Percentiles rank a stretch among this genome's conserved stretches.
Evolutionary conservation across 192 early-diverging fungal species (phyloP).

Genomic region (Backusella circina): DNA sequence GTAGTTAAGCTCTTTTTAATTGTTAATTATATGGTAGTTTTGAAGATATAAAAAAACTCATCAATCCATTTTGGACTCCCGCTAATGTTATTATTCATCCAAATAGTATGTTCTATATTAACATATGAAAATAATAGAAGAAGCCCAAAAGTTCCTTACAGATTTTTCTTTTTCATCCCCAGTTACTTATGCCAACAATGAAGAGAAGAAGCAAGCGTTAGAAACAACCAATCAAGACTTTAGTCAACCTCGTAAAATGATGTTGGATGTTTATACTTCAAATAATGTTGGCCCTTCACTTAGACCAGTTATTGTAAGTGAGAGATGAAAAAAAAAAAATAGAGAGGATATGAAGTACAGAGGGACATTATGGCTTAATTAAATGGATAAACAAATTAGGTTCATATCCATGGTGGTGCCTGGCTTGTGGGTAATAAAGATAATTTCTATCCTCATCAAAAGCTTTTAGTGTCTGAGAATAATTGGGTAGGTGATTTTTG

Average conservation of each 20-base stretch:
- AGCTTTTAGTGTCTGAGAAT: slow-evolving; percentile 14
- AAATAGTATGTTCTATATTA: slow-evolving; percentile 17
- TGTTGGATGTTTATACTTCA: slow-evolving; percentile 19
- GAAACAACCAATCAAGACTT: slow-evolving; percentile 15
- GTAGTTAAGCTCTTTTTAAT: not conserved
- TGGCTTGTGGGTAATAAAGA: slow-evolving; percentile 58
- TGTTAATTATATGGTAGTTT: not conserved
- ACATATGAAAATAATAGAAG: not conserved
- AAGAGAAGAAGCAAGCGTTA: slow-evolving; percentile 13
- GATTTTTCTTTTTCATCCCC: not conserved
- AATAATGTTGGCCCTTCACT: not conserved
- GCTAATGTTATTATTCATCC: slow-evolving; percentile 7
- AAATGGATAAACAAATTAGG: slow-evolving; percentile 14
- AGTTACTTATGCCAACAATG: slow-evolving; percentile 27
- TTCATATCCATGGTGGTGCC: slow-evolving; percentile 66
- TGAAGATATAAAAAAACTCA: not conserved
- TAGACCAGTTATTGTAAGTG: slow-evolving; percentile 18
- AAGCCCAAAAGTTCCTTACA: not conserved
- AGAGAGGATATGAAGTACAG: not conserved
- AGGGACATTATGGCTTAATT: not conserved
- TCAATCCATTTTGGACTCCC: slow-evolving; percentile 12
- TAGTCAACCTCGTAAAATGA: slow-evolving; percentile 20
- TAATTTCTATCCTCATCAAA: slow-evolving; percentile 17
- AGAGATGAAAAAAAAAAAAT: not conserved
- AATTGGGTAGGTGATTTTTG: slow-evolving; percentile 16